Evolutionary conservation across 192 early-diverging fungal species (phyloP).

Genomic region (Funneliformis mosseae): DNA sequence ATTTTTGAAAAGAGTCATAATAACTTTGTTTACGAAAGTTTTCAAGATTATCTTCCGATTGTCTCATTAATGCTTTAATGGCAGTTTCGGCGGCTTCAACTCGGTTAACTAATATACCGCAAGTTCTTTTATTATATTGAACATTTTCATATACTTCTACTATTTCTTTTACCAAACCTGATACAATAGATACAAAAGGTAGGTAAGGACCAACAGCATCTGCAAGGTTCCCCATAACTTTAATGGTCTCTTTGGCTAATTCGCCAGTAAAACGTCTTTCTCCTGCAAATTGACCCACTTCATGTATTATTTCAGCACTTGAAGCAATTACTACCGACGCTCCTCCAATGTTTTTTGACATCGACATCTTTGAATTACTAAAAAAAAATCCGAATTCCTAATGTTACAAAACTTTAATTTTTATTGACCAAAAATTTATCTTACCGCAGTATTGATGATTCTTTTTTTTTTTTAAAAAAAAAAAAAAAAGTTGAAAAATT

Average conservation of each 20-base stretch:
- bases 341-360: too few species aligned
- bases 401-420: too few species aligned
- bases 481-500: too few species aligned
- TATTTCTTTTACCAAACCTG: constrained; percentile 3
- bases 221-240: background rate
- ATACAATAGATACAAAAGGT: background rate
- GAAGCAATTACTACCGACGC: too few species aligned
- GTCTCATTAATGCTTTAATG: background rate
- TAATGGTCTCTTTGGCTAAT: background rate
- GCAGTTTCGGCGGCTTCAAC: background rate
- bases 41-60: constrained; percentile 10
- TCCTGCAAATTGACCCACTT: too few species aligned
- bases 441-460: too few species aligned
- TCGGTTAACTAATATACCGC: constrained; percentile 12
- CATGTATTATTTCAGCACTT: too few species aligned
- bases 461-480: too few species aligned
- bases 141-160: constrained; percentile 3
- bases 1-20: constrained; percentile 1
- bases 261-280: too few species aligned
- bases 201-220: background rate
- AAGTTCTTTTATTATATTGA: constrained; percentile 34
- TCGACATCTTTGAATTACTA: too few species aligned
- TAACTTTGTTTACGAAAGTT: constrained; percentile 16
- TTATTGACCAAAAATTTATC: too few species aligned
- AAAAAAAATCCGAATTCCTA: too few species aligned